Evolutionary conservation across 805 yeast genomes (phyloP).

Genomic region (Ogataea polymorpha): DNA sequence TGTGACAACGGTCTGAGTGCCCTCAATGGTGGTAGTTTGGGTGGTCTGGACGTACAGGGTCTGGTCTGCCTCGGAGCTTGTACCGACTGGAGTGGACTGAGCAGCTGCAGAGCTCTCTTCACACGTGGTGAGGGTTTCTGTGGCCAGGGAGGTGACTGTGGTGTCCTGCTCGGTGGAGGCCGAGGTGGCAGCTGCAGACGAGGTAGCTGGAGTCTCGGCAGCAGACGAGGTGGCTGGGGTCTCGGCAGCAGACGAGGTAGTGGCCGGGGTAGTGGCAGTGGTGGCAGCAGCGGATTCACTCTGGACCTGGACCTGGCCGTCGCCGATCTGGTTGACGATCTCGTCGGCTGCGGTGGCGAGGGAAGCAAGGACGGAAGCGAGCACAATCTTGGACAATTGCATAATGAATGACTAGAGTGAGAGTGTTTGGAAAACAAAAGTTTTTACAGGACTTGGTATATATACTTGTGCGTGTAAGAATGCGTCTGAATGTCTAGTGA

Average conservation of each 20-base stretch:
- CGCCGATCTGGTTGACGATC: constrained; percentile 22
- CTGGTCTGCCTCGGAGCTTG: constrained; percentile 13
- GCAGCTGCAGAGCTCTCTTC: constrained; percentile 5
- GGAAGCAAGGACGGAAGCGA: constrained; percentile 9
- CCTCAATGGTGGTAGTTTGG: constrained; percentile 15
- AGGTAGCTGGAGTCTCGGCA: background rate
- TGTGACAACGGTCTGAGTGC: constrained; percentile 20
- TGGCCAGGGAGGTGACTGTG: constrained; percentile 1
- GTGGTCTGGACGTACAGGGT: constrained; percentile 10
- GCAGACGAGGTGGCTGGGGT: background rate
- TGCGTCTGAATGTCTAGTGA: background rate
- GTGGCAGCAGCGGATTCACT: constrained; percentile 9
- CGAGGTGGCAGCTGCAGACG: background rate
- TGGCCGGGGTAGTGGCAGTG: background rate
- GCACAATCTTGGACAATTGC: constrained; percentile 23
- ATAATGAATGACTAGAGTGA: constrained; percentile 19
- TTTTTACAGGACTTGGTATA: background rate
- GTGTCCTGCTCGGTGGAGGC: background rate
- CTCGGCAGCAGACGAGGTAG: background rate
- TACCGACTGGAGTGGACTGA: constrained; percentile 6
- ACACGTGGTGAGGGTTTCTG: constrained; percentile 6
- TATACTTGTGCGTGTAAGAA: constrained; percentile 2
- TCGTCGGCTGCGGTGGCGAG: constrained; percentile 14
- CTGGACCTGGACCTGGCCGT: constrained; percentile 23
- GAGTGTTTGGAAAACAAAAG: background rate